Conservation (phyloP, 257 asterid genomes). For the Ilex asprella region DNA sequence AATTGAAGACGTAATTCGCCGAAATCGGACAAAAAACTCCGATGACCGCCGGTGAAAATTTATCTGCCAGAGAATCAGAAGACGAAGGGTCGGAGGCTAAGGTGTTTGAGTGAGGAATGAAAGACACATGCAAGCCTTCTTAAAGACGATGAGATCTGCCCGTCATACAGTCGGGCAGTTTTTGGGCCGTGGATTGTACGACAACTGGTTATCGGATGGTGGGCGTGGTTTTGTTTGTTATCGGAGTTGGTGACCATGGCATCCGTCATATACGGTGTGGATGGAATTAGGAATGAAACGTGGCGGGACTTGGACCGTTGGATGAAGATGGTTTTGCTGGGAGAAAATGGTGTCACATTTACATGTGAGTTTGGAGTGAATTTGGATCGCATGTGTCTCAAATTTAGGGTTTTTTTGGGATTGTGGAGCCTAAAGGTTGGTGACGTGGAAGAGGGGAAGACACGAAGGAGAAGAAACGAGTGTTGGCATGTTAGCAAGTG, state of each 20-base stretch:
- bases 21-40: too few species aligned
- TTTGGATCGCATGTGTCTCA: constrained; percentile 42
- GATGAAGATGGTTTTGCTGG: constrained; percentile 17
- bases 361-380: constrained; percentile 26
- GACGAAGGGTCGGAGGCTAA: constrained; percentile 46
- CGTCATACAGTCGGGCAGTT: constrained; percentile 58
- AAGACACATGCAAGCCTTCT: constrained; percentile 48
- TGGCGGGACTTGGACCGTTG: constrained; percentile 12
- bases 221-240: constrained; percentile 40
- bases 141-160: constrained; percentile 95
- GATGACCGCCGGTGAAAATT: too few species aligned
- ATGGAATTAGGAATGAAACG: constrained; percentile 28
- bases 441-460: constrained; percentile 19
- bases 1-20: too few species aligned
- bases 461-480: constrained; percentile 57
- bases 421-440: constrained; percentile 19
- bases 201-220: constrained; percentile 35
- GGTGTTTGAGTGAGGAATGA: constrained; percentile 54
- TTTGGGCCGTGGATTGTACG: constrained; percentile 24
- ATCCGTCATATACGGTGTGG: constrained; percentile 47
- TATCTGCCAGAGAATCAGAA: neutral
- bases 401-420: constrained; percentile 32
- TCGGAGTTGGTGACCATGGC: constrained; percentile 64
- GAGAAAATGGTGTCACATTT: constrained; percentile 5
- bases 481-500: constrained; percentile 30